phyloP scores from a whole-genome alignment of 805 yeast genomes.

The Kluyveromyces nonfermentans region DNA sequence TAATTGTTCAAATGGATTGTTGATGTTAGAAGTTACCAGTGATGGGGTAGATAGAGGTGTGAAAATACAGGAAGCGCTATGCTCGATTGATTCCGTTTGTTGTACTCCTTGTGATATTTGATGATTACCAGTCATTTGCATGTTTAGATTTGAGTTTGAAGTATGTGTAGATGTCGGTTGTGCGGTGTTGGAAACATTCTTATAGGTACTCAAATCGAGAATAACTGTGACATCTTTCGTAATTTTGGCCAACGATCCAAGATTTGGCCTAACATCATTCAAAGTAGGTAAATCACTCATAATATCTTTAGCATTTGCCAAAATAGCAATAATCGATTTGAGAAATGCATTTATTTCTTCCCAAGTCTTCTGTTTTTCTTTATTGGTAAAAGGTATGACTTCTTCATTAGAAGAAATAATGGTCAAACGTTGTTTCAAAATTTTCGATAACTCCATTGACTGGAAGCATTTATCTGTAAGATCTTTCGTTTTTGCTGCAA shows the following conservation, averaged over 20 bases:
- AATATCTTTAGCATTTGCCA: conserved; percentile 74
- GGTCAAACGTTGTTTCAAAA: conserved; percentile 47
- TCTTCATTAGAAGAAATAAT: conserved; percentile 31
- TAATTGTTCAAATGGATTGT: conserved; percentile 10
- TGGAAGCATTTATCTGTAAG: conserved; percentile 66
- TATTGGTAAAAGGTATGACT: conserved; percentile 32
- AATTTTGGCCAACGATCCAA: conserved; percentile 75
- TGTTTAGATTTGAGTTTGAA: neutral
- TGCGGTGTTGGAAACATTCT: conserved; percentile 17
- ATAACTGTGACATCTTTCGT: conserved; percentile 89
- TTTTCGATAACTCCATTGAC: conserved; percentile 74
- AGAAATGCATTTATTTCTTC: conserved; percentile 78
- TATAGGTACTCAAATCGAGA: conserved; percentile 56
- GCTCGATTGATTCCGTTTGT: conserved; percentile 1
- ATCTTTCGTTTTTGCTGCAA: conserved; percentile 63
- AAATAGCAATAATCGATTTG: conserved; percentile 72
- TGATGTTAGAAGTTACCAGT: conserved; percentile 6
- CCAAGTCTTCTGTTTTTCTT: conserved; percentile 61
- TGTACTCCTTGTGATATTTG: neutral
- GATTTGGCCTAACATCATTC: conserved; percentile 67
- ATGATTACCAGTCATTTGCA: neutral
- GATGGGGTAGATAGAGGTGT: conserved; percentile 11
- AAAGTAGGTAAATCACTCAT: conserved; percentile 74
- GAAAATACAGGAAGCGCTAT: conserved; percentile 1
- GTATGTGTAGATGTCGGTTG: conserved; percentile 5